A percentile compares a stretch with the other conserved stretches of the same genome.
phyloP scores from a whole-genome alignment of 305 asterid species.

The Fraxinus latifolia region DNA sequence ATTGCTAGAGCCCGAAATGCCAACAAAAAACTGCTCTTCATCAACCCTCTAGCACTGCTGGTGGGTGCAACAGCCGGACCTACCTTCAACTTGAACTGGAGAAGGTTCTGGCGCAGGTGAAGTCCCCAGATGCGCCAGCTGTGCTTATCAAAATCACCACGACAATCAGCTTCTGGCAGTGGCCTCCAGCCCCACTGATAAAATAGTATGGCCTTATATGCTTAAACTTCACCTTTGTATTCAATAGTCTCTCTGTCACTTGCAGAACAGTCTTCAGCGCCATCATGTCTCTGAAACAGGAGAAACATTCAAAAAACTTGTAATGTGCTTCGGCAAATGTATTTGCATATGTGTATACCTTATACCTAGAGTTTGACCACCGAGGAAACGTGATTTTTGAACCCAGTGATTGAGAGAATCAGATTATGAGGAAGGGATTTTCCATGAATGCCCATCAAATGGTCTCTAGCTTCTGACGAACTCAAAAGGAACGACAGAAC shows the following conservation, averaged over 20 bases:
- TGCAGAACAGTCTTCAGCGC: conserved; percentile 43
- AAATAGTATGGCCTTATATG: conserved; percentile 62
- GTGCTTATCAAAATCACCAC: no score
- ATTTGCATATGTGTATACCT: conserved; percentile 29
- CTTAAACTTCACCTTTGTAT: conserved; percentile 44
- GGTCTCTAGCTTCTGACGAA: conserved; percentile 52
- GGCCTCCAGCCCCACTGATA: conserved; percentile 60
- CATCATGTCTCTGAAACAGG: conserved; percentile 36
- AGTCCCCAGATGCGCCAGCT: background rate
- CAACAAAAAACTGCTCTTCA: background rate
- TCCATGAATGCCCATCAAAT: conserved; percentile 60
- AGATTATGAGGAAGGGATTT: conserved; percentile 35
- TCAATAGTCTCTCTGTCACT: conserved; percentile 55
- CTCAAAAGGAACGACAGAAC: conserved; percentile 27
- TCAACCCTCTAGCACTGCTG: background rate
- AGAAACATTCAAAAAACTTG: conserved; percentile 30
- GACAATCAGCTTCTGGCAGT: conserved; percentile 32
- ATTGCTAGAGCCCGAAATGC: background rate
- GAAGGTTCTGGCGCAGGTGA: conserved; percentile 29
- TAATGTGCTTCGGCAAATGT: background rate
- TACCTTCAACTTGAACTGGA: conserved; percentile 37
- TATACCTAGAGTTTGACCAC: conserved; percentile 63
- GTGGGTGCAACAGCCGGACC: conserved; percentile 37
- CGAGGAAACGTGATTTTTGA: conserved; percentile 46
- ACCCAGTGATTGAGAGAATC: conserved; percentile 72